Evolutionary conservation across 441 rosid species (phyloP).

Genomic region (Mallotus repandus): DNA sequence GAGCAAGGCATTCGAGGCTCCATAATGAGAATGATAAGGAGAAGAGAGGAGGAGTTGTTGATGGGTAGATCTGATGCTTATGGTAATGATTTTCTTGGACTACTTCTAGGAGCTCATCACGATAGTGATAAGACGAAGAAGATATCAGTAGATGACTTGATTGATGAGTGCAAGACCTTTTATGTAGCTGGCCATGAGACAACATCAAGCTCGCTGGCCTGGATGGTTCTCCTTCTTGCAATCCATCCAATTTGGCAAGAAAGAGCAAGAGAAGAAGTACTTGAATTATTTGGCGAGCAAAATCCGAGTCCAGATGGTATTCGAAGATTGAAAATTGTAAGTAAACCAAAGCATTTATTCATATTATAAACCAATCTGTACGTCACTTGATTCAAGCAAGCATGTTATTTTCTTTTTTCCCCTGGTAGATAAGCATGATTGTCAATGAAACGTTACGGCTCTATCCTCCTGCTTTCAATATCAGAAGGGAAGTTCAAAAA

Average conservation of each 20-base stretch:
- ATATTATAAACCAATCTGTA: not conserved
- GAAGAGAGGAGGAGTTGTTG: slow-evolving; percentile 28
- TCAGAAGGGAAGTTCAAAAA: slow-evolving; percentile 21
- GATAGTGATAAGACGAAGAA: slow-evolving; percentile 28
- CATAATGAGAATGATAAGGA: slow-evolving; percentile 23
- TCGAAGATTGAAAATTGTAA: slow-evolving; percentile 37
- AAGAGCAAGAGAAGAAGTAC: slow-evolving; percentile 38
- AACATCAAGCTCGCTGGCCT: slow-evolving; percentile 32
- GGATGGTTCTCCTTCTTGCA: slow-evolving; percentile 45
- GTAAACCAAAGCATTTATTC: slow-evolving; percentile 10
- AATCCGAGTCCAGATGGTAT: slow-evolving; percentile 34
- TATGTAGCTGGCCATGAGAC: slow-evolving; percentile 48
- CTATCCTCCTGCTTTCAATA: slow-evolving; percentile 28
- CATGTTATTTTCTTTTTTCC: not conserved
- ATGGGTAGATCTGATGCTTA: slow-evolving; percentile 19
- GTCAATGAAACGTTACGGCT: slow-evolving; percentile 42
- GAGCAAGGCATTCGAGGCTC: slow-evolving; percentile 24
- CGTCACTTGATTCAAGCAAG: too few species aligned
- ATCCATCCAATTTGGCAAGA: slow-evolving; percentile 49
- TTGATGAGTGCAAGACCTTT: slow-evolving; percentile 53
- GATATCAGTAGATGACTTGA: slow-evolving; percentile 31
- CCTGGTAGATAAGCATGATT: slow-evolving; percentile 43
- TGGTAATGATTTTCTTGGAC: slow-evolving; percentile 23
- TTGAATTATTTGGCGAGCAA: slow-evolving; percentile 30
- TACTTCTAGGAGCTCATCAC: slow-evolving; percentile 29